phyloP scores from a whole-genome alignment of 2,329 filamentous ascomycete species.

The Trichoderma harzianum region DNA sequence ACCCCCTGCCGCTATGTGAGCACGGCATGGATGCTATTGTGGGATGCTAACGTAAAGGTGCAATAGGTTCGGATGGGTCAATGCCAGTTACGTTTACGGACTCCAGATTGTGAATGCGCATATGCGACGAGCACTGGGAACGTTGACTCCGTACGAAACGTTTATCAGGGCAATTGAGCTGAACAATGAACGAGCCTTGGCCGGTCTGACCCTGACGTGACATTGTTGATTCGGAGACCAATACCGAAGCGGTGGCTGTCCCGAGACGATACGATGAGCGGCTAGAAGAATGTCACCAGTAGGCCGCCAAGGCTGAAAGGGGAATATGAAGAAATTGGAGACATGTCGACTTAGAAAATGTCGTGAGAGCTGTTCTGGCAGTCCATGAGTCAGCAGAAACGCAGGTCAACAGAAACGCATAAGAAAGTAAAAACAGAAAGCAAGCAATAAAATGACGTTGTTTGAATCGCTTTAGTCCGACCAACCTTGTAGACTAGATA shows the following conservation, averaged over 20 bases:
- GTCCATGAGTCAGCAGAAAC: neutral
- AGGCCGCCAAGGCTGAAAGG: neutral
- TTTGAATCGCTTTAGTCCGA: neutral
- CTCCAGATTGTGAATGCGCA: constrained; percentile 84
- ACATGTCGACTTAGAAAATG: neutral
- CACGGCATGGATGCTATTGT: neutral
- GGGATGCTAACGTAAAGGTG: constrained; percentile 28
- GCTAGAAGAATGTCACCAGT: neutral
- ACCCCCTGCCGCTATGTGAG: neutral
- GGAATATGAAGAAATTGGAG: neutral
- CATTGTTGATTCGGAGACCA: neutral
- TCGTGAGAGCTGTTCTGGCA: neutral
- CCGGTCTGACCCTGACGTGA: constrained; percentile 33
- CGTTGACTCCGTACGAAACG: constrained; percentile 80
- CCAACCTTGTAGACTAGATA: neutral
- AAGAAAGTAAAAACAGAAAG: constrained; percentile 15
- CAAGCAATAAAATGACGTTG: constrained; percentile 3
- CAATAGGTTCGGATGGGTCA: constrained; percentile 92
- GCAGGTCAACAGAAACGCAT: neutral
- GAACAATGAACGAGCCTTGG: constrained; percentile 52
- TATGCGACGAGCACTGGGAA: constrained; percentile 83
- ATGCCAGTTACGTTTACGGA: constrained; percentile 94
- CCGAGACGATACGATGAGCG: neutral
- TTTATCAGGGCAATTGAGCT: constrained; percentile 67
- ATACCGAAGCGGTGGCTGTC: neutral